Evolutionary conservation across 2,329 filamentous ascomycete species (phyloP).

Genomic region (Ilyonectria mors-panacis): DNA sequence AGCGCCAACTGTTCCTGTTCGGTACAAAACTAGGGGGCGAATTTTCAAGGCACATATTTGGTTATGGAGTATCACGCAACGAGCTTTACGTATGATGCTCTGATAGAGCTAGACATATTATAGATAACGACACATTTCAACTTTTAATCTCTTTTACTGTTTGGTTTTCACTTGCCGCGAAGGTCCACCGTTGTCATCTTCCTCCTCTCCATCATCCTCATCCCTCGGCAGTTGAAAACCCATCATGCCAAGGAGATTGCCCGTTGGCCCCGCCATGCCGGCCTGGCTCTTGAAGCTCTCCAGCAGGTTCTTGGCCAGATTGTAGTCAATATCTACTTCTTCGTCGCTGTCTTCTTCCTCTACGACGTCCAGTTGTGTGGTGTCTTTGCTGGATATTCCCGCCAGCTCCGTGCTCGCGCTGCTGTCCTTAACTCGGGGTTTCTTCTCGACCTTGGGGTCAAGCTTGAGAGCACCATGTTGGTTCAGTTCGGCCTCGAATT

Average conservation of each 20-base stretch:
- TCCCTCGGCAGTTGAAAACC: slow-evolving; percentile 86
- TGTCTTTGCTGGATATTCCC: slow-evolving; percentile 28
- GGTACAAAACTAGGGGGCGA: slow-evolving; percentile 1
- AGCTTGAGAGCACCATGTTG: slow-evolving; percentile 76
- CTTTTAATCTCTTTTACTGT: background rate
- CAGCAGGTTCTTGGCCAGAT: slow-evolving; percentile 89
- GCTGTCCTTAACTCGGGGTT: slow-evolving; percentile 49
- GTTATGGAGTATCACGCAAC: slow-evolving; percentile 21
- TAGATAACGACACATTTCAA: slow-evolving; percentile 11
- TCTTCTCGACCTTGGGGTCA: slow-evolving; percentile 55
- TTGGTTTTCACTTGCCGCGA: slow-evolving; percentile 28
- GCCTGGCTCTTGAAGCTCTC: slow-evolving; percentile 94
- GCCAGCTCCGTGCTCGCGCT: slow-evolving; percentile 38
- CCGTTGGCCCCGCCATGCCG: slow-evolving; percentile 86
- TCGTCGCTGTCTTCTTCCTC: slow-evolving; percentile 67
- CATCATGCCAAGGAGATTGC: slow-evolving; percentile 90
- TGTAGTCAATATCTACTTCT: slow-evolving; percentile 85
- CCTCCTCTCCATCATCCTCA: slow-evolving; percentile 69
- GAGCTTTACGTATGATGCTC: slow-evolving; percentile 23
- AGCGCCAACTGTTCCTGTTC: background rate
- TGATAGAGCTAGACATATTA: slow-evolving; percentile 11
- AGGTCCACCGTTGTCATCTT: slow-evolving; percentile 31
- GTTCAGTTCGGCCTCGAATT: slow-evolving; percentile 82
- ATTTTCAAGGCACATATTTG: slow-evolving; percentile 25
- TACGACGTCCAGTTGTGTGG: slow-evolving; percentile 49